These are phyloP conservation scores for Rhodofomes roseus DNA, from an alignment of 1,284 basidiomycete species.

Conservation along the genomic window DNA sequence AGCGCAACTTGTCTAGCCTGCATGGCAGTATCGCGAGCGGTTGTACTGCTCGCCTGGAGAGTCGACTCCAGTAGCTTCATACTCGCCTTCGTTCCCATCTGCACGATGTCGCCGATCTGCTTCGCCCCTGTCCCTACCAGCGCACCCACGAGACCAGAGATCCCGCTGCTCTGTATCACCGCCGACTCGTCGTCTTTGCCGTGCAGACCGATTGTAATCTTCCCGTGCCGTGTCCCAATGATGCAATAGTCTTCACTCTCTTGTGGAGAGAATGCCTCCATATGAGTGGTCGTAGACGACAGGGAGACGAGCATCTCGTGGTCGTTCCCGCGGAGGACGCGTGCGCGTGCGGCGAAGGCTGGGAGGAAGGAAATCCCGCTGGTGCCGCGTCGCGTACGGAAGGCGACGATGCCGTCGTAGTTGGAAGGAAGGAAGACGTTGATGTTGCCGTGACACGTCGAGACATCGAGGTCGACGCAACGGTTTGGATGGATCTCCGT, in stretches of 20 bases:
- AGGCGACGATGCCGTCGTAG: constrained; percentile 23
- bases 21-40: not conserved
- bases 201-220: constrained; percentile 24
- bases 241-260: constrained; percentile 17
- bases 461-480: constrained; percentile 24
- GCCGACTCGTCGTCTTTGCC: constrained; percentile 20
- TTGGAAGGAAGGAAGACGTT: constrained; percentile 24
- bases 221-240: constrained; percentile 21
- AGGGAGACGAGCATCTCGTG: constrained; percentile 21
- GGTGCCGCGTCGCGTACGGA: constrained; percentile 16
- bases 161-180: not conserved
- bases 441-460: constrained; percentile 21
- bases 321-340: constrained; percentile 23
- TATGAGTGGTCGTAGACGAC: constrained; percentile 11
- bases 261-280: constrained; percentile 2
- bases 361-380: constrained; percentile 24
- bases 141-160: not conserved
- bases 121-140: not conserved
- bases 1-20: not conserved
- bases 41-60: not conserved
- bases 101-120: not conserved
- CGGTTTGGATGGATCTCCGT: constrained; percentile 22
- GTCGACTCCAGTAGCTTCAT: not conserved
- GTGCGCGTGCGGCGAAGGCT: constrained; percentile 21
- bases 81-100: not conserved